Percentiles rank a stretch among this genome's conserved stretches.
Conservation (phyloP, 1,139 yeast genomes). For the Candida sp. region DNA sequence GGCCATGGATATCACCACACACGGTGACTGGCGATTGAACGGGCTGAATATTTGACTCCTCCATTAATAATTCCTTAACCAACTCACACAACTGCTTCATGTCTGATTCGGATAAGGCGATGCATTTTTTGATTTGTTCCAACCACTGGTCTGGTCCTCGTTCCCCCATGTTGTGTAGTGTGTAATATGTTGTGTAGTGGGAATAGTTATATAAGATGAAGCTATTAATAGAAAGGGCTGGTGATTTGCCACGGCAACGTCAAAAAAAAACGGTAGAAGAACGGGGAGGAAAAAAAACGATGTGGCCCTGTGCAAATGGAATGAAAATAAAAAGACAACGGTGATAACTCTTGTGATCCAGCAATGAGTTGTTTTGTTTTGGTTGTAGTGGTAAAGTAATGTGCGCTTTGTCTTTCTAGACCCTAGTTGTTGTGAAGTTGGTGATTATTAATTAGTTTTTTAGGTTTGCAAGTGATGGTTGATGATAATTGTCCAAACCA, state of each 20-base stretch:
- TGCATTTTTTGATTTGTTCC: slow-evolving; percentile 90
- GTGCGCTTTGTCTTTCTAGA: no score
- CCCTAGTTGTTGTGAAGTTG: neutral
- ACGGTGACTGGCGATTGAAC: slow-evolving; percentile 98
- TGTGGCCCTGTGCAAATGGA: no score
- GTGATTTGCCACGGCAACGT: slow-evolving; percentile 3
- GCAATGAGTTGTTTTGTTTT: neutral
- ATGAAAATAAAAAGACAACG: neutral
- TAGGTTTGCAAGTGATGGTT: neutral
- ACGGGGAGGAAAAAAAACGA: neutral
- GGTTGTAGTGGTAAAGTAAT: neutral
- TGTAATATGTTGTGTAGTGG: neutral
- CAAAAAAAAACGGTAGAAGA: neutral
- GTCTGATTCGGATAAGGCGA: slow-evolving; percentile 87
- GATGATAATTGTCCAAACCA: neutral
- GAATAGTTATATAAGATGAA: neutral
- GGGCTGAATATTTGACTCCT: slow-evolving; percentile 92
- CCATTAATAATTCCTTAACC: slow-evolving; percentile 80
- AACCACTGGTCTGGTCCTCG: slow-evolving; percentile 97
- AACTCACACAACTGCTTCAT: slow-evolving; percentile 97
- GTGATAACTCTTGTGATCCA: neutral
- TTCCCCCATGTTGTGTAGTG: slow-evolving; percentile 53
- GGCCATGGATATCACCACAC: slow-evolving; percentile 99
- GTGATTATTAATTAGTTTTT: neutral
- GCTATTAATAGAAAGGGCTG: neutral